Base-by-base conservation (phyloP, 139 green algal species). In the Chlamydomonas incerta region DNA sequence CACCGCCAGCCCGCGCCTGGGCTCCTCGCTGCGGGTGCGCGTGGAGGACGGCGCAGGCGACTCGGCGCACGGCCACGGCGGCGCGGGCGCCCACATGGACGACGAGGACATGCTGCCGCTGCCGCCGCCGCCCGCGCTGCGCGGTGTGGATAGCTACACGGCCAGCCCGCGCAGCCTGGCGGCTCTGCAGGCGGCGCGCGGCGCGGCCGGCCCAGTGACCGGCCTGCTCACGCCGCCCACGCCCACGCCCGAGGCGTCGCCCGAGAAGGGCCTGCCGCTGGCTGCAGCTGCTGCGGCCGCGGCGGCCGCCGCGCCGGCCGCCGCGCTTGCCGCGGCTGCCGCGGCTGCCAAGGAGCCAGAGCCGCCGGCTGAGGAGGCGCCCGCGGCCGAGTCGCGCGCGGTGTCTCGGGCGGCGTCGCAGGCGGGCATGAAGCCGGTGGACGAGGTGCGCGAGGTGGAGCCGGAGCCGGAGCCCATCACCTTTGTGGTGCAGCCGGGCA, bases 31-130 rank as follows among this genome's bases (percentile, higher is more conserved):
- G 11, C 76, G 76, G 18, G 76, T 83, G 24, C 62, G 76, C 5
- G 28, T 35, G 57, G 74, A 82, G 76, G 33, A n/a, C 13, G n/a
- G 17, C 41, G 41, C 41, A 5, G 41, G 41, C 41, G 41, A 50
- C 41, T 50, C 41, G 41, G 41, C 41, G 41, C 41, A 50, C 41
- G 41, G 41, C 41, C 41, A 50, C 41, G 8, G 41, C 41, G 6
- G 8, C 24, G 18, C 33, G 67, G 67, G 2, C 5, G 35, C 20
- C 20, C 11, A 1, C 34, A 35, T 2, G 41, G 80, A 85, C 50
- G 65, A 55, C 24, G 80, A 86, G 68, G 68, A 86, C 57, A 79
- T 86, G 80, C 80, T 86, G 24, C 80, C 80, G 68, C 80, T 86
- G 80, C 80, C 80, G 67, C 80, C 80, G n/a, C n/a, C 11, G 10